phyloP scores from a whole-genome alignment of 2,329 filamentous ascomycete genomes.

The Stachybotrys chlorohalonatus region DNA sequence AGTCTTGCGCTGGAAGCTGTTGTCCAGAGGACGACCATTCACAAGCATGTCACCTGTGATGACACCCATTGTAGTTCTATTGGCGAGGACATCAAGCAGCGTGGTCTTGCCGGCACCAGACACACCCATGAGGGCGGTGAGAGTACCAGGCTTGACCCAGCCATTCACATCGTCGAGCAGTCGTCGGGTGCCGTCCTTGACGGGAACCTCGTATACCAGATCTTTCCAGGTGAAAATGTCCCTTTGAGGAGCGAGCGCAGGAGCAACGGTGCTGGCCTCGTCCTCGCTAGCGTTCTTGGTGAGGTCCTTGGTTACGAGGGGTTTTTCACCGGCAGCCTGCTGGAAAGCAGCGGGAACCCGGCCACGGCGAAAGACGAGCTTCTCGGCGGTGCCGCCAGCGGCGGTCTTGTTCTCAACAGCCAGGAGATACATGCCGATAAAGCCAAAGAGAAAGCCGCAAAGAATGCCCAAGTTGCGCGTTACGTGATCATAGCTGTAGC shows the following conservation, averaged over 20 bases:
- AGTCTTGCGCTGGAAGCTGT: constrained; percentile 49
- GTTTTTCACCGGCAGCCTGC: neutral
- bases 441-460: constrained; percentile 50
- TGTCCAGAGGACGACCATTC: constrained; percentile 40
- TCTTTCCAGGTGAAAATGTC: constrained; percentile 65
- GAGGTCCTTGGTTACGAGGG: neutral
- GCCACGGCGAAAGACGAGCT: constrained; percentile 1
- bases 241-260: constrained; percentile 16
- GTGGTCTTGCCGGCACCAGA: constrained; percentile 26
- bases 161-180: constrained; percentile 68
- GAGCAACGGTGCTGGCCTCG: constrained; percentile 12
- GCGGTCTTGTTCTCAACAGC: constrained; percentile 52
- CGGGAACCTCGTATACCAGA: constrained; percentile 56
- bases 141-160: constrained; percentile 75
- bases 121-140: constrained; percentile 63
- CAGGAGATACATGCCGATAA: constrained; percentile 49
- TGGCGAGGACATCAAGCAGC: constrained; percentile 20
- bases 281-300: constrained; percentile 1
- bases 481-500: constrained; percentile 41
- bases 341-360: neutral
- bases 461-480: constrained; percentile 60
- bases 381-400: constrained; percentile 41
- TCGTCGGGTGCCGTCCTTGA: constrained; percentile 58
- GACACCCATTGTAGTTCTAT: constrained; percentile 43
- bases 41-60: constrained; percentile 53